Conservation (phyloP, 345 rosid genomes). For the Aquilaria sinensis region DNA sequence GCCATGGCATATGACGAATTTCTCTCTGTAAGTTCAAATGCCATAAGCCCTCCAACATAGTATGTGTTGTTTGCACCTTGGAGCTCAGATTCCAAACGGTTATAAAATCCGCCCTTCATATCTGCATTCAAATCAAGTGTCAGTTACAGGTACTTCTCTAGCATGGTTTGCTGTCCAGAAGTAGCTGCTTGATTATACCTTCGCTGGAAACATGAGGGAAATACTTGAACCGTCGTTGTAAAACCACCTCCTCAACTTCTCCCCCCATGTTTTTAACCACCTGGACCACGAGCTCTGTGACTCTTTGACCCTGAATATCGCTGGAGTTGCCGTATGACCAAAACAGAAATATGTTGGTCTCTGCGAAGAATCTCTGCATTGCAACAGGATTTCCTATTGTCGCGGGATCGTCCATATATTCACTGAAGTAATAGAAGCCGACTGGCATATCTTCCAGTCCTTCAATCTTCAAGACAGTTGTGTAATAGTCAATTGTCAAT, state of each 20-base stretch:
- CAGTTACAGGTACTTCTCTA: background rate
- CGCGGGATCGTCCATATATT: constrained; percentile 59
- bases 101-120: constrained; percentile 60
- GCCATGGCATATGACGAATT: constrained; percentile 64
- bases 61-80: constrained; percentile 53
- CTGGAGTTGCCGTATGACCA: constrained; percentile 59
- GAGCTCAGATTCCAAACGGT: constrained; percentile 46
- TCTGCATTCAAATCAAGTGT: constrained; percentile 29
- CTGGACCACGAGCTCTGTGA: constrained; percentile 36
- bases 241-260: constrained; percentile 36
- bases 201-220: constrained; percentile 57
- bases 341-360: constrained; percentile 60
- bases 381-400: constrained; percentile 65
- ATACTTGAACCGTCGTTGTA: constrained; percentile 56
- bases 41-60: constrained; percentile 63
- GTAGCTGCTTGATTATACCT: constrained; percentile 31
- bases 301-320: constrained; percentile 32
- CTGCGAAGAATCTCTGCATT: constrained; percentile 58
- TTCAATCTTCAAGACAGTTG: constrained; percentile 50
- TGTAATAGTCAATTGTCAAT: constrained; percentile 55
- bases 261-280: constrained; percentile 39
- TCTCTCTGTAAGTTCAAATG: constrained; percentile 70
- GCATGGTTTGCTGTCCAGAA: background rate
- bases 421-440: constrained; percentile 62
- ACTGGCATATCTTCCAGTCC: constrained; percentile 51